Base-by-base conservation (phyloP, 495 filamentous ascomycete species). In the Neurospora sp. region DNA sequence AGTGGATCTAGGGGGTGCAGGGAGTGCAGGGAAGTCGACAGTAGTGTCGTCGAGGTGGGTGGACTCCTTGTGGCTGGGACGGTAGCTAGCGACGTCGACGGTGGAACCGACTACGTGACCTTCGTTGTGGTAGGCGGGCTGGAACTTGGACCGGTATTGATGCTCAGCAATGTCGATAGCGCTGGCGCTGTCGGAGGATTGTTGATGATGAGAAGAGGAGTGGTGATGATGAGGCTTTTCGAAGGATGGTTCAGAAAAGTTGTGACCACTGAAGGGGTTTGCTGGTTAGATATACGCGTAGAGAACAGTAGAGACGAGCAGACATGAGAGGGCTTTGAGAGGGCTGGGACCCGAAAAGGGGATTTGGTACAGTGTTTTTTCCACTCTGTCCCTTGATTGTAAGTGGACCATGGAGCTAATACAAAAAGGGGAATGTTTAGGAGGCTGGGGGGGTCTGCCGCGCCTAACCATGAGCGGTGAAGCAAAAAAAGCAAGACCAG, bases 121-220 rank as follows among this genome's bases (percentile, higher is more conserved):
- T 79, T 90, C 86, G 77, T 88, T 87, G 78, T 86, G 86, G 87
- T 91, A 91, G 75, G 83, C 87, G 71, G 92, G 90, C 78, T 92
- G 88, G 82, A 90, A 86, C 77, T 91, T 91, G 82, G 91, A 87
- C 82, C 94, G 93, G 84, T 92, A 96, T 81, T 95, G 89, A 82
- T 90, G 89, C 85, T 97, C 94, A 80, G 91, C 91, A 75, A 92
- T 81, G 88, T 97, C 94, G 82, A 97, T 88, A 75, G 85, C 82
- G 28, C 54, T 66, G 54, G 54, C 54, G 54, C 54, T 66, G 54
- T 66, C 54, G 28, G 54, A 66, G 54, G 54, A 66, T 66, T 66
- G 54, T 66, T 66, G 54, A 66, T 62, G 54, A 62, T 66, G 54
- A 66, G 54, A 66, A 66, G 54, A 66, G 6, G 54, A 66, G 54